Base-by-base conservation (phyloP, 495 filamentous ascomycete genomes). In the Aspergillus campestris region DNA sequence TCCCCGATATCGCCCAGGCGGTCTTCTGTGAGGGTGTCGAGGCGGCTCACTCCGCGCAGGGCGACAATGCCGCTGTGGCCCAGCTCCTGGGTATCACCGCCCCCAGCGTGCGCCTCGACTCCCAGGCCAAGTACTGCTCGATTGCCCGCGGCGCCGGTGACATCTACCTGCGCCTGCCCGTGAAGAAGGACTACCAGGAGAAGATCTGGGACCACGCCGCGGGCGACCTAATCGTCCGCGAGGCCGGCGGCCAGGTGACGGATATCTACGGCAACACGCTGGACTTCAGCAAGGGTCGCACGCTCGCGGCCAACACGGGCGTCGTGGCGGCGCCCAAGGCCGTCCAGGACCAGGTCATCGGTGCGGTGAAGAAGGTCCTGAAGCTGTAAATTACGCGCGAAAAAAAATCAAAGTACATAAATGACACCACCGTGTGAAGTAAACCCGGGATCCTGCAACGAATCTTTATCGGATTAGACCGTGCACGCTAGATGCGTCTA, bases 151-250 rank as follows among this genome's bases (percentile, higher is more conserved):
- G 92, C 18, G 89, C 90, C 6, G 92, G 89, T 35, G 94, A 99
- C 56, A 80, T 99, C 51, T 97, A 97, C 63, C 70, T 98, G 52
- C 76, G 92, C 40, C 68, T 99, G 28, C 92, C 94, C 12, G 81
- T 84, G 9, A 82, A 76, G 54, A 82, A 81, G 58, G 80, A 82
- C 18, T 99, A 97, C 66, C 80, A 94, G 68, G 92, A 99, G 75
- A 99, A 99, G 76, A 97, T 99, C 52, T 99, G 92, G 92, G 92
- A 99, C 61, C 92, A 99, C 66, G 94, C 91, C 29, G 91, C 88
- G n/a, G 92, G 92, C 31, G 89, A 94, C 49, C 64, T 99, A 41
- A 90, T 99, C 53, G 89, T 95, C 8, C 77, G 89, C 38, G 92
- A 99, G 65, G 89, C 94, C 5, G 92, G 94, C 39, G 94, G 91